A percentile compares a stretch with the other conserved stretches of the same genome.
These are phyloP conservation scores for Pleurotus giganteus DNA, from an alignment of 768 basidiomycete species.

Conservation along the genomic window DNA sequence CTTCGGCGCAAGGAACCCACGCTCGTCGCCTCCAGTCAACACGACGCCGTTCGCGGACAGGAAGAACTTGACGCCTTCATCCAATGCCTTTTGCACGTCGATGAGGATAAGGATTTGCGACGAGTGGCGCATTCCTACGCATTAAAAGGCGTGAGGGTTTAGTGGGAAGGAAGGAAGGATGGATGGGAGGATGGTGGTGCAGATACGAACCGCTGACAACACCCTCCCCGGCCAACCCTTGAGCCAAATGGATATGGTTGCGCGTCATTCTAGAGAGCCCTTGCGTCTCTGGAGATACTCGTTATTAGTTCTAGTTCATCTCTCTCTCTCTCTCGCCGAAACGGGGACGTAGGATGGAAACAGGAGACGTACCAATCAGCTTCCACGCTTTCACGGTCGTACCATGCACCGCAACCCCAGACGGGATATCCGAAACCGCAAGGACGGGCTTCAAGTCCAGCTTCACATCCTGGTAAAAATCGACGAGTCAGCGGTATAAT, in stretches of 20 bases:
- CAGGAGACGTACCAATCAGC: slow-evolving; percentile 50
- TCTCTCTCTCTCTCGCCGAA: no score
- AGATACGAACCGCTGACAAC: slow-evolving; percentile 72
- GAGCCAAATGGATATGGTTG: slow-evolving; percentile 92
- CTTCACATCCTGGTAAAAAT: slow-evolving; percentile 52
- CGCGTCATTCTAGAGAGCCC: slow-evolving; percentile 84
- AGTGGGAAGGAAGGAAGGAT: background rate
- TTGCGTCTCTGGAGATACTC: slow-evolving; percentile 42
- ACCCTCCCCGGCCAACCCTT: slow-evolving; percentile 62
- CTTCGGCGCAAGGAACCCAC: slow-evolving; percentile 56
- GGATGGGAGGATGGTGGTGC: background rate
- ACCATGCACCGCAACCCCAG: slow-evolving; percentile 77
- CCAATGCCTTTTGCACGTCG: slow-evolving; percentile 66
- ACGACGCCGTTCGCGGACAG: slow-evolving; percentile 88
- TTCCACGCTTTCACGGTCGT: slow-evolving; percentile 71
- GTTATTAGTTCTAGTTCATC: background rate
- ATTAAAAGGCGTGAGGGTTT: background rate
- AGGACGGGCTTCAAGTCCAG: slow-evolving; percentile 62
- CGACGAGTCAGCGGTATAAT: background rate
- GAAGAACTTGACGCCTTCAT: slow-evolving; percentile 69
- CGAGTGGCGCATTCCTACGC: slow-evolving; percentile 74
- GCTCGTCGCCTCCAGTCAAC: slow-evolving; percentile 72
- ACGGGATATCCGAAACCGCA: slow-evolving; percentile 61
- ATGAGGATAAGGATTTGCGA: slow-evolving; percentile 84
- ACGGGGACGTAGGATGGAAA: background rate